phyloP scores from a whole-genome alignment of 768 basidiomycete species.

The Mycena crocata region DNA sequence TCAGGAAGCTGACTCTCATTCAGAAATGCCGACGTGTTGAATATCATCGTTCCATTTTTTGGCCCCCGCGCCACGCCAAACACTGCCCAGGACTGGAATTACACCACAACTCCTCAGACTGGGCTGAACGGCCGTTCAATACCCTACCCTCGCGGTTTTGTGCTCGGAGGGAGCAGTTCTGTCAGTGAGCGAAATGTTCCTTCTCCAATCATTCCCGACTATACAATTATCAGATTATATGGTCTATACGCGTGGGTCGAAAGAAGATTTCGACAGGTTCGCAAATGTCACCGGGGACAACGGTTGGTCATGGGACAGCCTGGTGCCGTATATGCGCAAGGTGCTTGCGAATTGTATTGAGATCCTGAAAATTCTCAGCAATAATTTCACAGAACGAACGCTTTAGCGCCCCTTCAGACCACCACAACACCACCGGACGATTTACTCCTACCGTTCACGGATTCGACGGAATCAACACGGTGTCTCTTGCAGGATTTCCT shows the following conservation, averaged over 20 bases:
- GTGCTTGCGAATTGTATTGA: neutral
- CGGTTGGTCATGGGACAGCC: constrained; percentile 37
- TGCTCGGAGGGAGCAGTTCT: constrained; percentile 43
- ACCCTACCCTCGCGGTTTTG: constrained; percentile 39
- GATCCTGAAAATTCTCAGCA: too few relatives aligned
- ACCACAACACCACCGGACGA: constrained; percentile 41
- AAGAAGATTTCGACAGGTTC: constrained; percentile 36
- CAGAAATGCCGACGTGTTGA: neutral
- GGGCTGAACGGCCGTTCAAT: constrained; percentile 38
- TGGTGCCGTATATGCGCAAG: constrained; percentile 34
- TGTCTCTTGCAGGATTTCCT: constrained; percentile 37
- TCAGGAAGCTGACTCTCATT: neutral
- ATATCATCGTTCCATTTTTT: constrained; percentile 15
- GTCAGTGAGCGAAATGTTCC: constrained; percentile 34
- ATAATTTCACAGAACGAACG: constrained; percentile 39
- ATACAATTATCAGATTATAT: constrained; percentile 22
- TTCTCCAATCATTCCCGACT: neutral
- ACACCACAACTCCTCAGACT: constrained; percentile 40
- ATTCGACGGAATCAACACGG: constrained; percentile 34
- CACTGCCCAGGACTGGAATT: constrained; percentile 43
- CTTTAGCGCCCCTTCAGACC: constrained; percentile 40
- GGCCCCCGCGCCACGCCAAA: constrained; percentile 3
- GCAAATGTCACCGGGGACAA: constrained; percentile 32
- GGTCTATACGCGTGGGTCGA: constrained; percentile 33
- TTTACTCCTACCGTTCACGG: constrained; percentile 42